phyloP scores from a whole-genome alignment of 352 stramenopile species.

The Phytophthora chlamydospora region DNA sequence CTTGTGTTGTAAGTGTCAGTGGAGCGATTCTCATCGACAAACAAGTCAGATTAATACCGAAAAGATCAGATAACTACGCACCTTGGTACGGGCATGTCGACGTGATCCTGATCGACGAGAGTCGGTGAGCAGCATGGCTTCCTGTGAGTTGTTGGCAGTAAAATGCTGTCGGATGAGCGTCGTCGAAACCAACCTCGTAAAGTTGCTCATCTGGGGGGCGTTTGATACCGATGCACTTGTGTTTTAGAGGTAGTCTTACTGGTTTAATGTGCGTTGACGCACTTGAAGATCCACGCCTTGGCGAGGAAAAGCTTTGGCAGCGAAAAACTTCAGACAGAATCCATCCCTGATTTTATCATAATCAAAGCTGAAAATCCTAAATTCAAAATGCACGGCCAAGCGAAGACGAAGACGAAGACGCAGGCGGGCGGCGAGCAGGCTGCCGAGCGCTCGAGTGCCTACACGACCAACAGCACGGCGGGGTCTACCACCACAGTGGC shows the following conservation, averaged over 20 bases:
- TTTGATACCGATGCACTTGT: no score
- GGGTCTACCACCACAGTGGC: slow-evolving; percentile 39
- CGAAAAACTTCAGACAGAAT: background rate
- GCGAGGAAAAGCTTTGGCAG: no score
- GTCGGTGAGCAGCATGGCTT: background rate
- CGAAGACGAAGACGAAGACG: background rate
- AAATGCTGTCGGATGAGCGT: slow-evolving; percentile 1
- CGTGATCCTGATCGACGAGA: background rate
- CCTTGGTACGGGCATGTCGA: no score
- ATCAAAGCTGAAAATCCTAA: slow-evolving; percentile 12
- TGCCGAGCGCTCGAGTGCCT: slow-evolving; percentile 21
- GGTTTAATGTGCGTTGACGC: no score
- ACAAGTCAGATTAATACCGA: no score
- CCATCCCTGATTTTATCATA: background rate
- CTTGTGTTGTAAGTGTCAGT: no score
- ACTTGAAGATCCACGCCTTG: no score
- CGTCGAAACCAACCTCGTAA: background rate
- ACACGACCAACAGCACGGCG: slow-evolving; percentile 7
- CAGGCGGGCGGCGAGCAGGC: slow-evolving; percentile 11
- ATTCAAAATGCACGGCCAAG: slow-evolving; percentile 25
- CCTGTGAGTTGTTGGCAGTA: background rate
- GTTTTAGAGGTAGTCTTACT: no score
- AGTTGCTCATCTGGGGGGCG: no score
- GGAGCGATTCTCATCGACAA: no score
- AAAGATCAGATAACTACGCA: no score